A percentile compares a stretch with the other conserved stretches of the same genome.
Evolutionary conservation across 2,329 filamentous ascomycete genomes (phyloP).

Genomic region (Cordyceps tenuipes): DNA sequence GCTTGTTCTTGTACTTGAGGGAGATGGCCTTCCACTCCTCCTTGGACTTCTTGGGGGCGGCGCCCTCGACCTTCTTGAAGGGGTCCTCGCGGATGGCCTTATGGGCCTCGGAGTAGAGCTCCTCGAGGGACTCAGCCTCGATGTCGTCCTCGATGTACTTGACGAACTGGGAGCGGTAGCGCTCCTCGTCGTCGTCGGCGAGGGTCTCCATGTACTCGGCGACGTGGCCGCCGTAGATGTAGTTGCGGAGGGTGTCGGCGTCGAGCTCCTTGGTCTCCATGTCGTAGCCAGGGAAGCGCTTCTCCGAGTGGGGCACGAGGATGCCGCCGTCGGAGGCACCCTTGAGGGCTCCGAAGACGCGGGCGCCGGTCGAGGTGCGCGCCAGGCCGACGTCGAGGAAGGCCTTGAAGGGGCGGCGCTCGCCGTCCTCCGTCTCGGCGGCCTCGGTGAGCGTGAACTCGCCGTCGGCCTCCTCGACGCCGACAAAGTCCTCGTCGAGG

Average conservation of each 20-base stretch:
- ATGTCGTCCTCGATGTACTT: slow-evolving; percentile 96
- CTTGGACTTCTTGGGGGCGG: slow-evolving; percentile 87
- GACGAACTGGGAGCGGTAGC: slow-evolving; percentile 96
- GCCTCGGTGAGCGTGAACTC: slow-evolving; percentile 96
- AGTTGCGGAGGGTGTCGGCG: slow-evolving; percentile 92
- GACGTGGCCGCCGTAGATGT: slow-evolving; percentile 98
- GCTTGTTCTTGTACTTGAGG: slow-evolving; percentile 73
- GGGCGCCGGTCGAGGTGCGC: slow-evolving; percentile 95
- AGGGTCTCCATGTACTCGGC: slow-evolving; percentile 99
- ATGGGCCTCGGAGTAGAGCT: slow-evolving; percentile 91
- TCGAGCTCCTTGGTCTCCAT: slow-evolving; percentile 98
- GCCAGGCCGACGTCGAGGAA: slow-evolving; percentile 96
- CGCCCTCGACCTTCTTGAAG: slow-evolving; percentile 79
- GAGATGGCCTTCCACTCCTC: slow-evolving; percentile 94
- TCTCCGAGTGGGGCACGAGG: slow-evolving; percentile 95
- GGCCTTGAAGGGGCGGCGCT: slow-evolving; percentile 98
- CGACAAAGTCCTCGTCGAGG: slow-evolving; percentile 83
- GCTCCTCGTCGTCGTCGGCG: slow-evolving; percentile 99
- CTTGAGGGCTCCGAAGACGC: slow-evolving; percentile 99
- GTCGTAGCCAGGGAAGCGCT: slow-evolving; percentile 98
- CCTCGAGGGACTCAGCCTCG: slow-evolving; percentile 94
- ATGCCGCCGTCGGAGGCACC: slow-evolving; percentile 97
- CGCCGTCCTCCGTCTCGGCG: slow-evolving; percentile 78
- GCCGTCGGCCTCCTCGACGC: slow-evolving; percentile 94
- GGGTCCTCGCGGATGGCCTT: slow-evolving; percentile 95